These are phyloP conservation scores for Phragmites australis DNA, from an alignment of 176 grass and related monocot genomes.

Conservation along the genomic window DNA sequence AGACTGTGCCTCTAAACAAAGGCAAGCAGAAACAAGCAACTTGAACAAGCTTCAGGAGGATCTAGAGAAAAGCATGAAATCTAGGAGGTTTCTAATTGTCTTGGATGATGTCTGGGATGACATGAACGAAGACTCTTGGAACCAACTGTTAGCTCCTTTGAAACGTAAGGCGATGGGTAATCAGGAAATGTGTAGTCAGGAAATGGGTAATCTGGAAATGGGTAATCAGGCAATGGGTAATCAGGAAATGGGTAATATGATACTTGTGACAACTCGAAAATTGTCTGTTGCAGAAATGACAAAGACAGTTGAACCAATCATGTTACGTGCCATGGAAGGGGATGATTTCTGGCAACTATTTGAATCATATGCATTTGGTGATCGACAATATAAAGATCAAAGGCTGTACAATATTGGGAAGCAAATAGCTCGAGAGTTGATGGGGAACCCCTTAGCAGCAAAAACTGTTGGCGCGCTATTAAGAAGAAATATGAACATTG, in stretches of 20 bases:
- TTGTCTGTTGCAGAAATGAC: slow-evolving; percentile 28
- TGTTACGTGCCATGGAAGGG: slow-evolving; percentile 8
- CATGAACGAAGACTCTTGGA: neutral
- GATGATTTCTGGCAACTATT: slow-evolving; percentile 32
- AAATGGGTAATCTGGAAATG: too few species aligned
- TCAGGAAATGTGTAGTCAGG: too few species aligned
- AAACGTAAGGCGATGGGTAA: too few species aligned
- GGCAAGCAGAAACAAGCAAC: neutral
- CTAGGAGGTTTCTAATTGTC: slow-evolving; percentile 6
- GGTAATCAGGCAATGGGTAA: neutral
- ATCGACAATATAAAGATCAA: slow-evolving; percentile 2
- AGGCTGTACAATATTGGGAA: slow-evolving; percentile 9
- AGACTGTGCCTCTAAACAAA: neutral
- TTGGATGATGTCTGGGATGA: slow-evolving; percentile 32
- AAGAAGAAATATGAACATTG: neutral
- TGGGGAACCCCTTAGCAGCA: slow-evolving; percentile 42
- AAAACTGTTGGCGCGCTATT: slow-evolving; percentile 10
- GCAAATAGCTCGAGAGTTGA: slow-evolving; percentile 15
- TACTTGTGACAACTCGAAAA: slow-evolving; percentile 17
- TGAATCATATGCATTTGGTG: slow-evolving; percentile 47
- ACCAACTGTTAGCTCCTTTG: slow-evolving; percentile 23
- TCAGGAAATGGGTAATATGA: neutral
- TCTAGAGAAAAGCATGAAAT: neutral
- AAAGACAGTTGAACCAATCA: neutral
- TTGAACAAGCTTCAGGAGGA: neutral